Conservation (phyloP, 441 rosid genomes). For the Mallotus repandus region DNA sequence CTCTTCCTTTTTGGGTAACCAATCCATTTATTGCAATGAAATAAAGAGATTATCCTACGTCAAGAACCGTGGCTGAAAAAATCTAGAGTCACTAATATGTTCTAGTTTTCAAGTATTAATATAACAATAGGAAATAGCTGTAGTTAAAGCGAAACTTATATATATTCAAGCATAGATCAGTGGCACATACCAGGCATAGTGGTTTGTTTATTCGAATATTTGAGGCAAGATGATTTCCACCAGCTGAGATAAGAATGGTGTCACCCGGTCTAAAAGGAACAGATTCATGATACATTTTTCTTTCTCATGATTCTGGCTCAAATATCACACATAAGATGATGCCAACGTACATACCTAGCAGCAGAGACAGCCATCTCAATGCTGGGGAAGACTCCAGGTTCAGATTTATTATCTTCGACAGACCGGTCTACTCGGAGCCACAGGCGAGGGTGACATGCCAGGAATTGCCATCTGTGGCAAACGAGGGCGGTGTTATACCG, state of each 20-base stretch:
- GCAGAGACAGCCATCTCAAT: conserved; percentile 86
- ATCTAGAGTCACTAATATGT: no score
- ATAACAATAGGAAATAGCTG: not conserved
- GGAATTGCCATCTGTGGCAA: conserved; percentile 97
- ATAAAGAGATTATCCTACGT: no score
- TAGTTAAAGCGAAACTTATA: not conserved
- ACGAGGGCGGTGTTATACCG: conserved; percentile 99
- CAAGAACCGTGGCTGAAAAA: no score
- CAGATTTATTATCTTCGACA: conserved; percentile 43
- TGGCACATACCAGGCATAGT: conserved; percentile 81
- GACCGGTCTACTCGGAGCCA: conserved; percentile 92
- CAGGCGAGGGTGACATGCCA: conserved; percentile 95
- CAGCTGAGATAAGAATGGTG: conserved; percentile 85
- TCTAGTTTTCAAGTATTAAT: not conserved
- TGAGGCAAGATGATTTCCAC: conserved; percentile 75
- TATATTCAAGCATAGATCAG: not conserved
- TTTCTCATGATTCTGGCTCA: not conserved
- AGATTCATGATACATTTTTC: conserved; percentile 27
- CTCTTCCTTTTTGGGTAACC: not conserved
- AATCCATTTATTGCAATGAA: not conserved
- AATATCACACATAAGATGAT: conserved; percentile 12
- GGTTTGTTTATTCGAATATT: conserved; percentile 88
- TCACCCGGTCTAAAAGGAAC: conserved; percentile 76
- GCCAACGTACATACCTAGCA: conserved; percentile 64
- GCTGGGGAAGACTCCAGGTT: conserved; percentile 72